A percentile compares a stretch with the other conserved stretches of the same genome.
phyloP scores from a whole-genome alignment of 345 rosid genomes.

The Populus deltoides region DNA sequence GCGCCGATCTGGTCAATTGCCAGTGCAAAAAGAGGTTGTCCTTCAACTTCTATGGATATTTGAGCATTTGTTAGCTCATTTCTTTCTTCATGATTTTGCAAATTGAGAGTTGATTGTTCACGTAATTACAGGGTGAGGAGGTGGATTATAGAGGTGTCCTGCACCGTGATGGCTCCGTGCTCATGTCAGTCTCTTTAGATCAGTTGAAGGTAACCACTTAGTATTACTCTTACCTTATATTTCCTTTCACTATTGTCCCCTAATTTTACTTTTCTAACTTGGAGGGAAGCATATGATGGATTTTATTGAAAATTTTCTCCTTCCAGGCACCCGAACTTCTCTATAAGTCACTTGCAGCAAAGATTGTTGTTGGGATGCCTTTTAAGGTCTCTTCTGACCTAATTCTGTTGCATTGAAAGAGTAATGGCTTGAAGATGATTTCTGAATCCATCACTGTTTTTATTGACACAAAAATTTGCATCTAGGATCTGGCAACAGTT shows the following conservation, averaged over 20 bases:
- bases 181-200: conserved; percentile 77
- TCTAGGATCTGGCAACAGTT: conserved; percentile 91
- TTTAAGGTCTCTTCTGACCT: conserved; percentile 63
- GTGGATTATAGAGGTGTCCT: conserved; percentile 91
- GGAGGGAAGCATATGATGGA: neutral
- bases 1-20: conserved; percentile 83
- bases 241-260: neutral
- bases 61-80: neutral
- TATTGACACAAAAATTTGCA: conserved; percentile 18
- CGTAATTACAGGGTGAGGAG: conserved; percentile 68
- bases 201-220: conserved; percentile 61
- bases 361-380: conserved; percentile 94
- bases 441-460: conserved; percentile 1
- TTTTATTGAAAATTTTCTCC: neutral
- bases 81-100: conserved; percentile 1
- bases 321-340: conserved; percentile 78
- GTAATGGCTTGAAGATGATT: neutral
- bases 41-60: neutral
- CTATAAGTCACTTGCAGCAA: conserved; percentile 86
- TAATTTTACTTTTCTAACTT: neutral
- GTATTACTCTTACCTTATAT: conserved; percentile 1
- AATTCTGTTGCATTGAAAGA: conserved; percentile 6
- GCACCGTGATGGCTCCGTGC: conserved; percentile 98
- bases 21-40: conserved; percentile 83
- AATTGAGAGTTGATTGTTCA: conserved; percentile 12